Conservation (phyloP, 768 basidiomycete species). For the Kwoniella dendrophila region DNA sequence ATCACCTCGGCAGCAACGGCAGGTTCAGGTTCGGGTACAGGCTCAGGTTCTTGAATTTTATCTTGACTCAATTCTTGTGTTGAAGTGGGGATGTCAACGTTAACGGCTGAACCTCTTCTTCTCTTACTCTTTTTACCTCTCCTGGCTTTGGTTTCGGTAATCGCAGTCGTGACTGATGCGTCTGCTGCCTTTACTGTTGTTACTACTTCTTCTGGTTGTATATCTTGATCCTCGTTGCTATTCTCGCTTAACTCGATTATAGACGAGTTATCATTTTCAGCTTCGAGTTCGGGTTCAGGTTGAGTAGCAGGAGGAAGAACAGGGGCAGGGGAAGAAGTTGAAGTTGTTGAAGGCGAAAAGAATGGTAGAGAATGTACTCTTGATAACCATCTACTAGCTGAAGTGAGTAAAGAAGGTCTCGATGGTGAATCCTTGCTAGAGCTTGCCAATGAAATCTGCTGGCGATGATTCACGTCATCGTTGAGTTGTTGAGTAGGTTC, state of each 20-base stretch:
- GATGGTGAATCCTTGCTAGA: not conserved
- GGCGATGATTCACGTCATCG: not conserved
- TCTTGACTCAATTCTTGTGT: no score
- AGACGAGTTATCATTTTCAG: not conserved
- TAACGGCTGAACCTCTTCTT: not conserved
- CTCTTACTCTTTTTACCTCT: no score
- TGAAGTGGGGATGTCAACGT: no score
- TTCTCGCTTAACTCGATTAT: no score
- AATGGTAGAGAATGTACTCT: slow-evolving; percentile 29
- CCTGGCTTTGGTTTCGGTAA: no score
- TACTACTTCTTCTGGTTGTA: no score
- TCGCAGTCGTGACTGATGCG: no score
- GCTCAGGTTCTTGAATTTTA: not conserved
- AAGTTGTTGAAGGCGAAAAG: slow-evolving; percentile 16
- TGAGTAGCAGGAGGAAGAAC: slow-evolving; percentile 9
- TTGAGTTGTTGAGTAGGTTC: not conserved
- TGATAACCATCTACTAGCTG: slow-evolving; percentile 33
- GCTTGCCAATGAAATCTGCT: no score
- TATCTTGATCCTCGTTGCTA: no score
- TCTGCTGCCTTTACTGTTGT: no score
- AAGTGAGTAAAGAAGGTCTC: slow-evolving; percentile 28
- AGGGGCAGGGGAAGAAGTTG: not conserved
- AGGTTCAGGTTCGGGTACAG: not conserved
- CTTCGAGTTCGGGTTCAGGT: not conserved
- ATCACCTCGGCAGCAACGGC: no score